These are phyloP conservation scores for Haplosporangium sp. DNA, from an alignment of 371 early-diverging fungal genomes.

Conservation along the genomic window DNA sequence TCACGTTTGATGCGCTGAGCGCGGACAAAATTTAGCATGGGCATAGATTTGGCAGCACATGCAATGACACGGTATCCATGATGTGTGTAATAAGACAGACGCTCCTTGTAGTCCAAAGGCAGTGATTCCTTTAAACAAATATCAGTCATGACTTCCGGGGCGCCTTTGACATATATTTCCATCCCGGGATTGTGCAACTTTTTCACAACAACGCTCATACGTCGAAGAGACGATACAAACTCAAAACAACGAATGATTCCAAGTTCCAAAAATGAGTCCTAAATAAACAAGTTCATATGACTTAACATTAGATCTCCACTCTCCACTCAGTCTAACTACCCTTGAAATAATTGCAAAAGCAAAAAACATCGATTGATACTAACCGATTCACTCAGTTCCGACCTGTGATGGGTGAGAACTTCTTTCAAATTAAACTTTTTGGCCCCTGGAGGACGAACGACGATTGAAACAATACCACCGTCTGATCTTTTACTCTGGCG, in stretches of 20 bases:
- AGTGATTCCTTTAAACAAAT: constrained; percentile 86
- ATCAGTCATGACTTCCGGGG: constrained; percentile 93
- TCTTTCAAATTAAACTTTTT: constrained; percentile 59
- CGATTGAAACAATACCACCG: constrained; percentile 79
- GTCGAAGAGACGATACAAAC: constrained; percentile 91
- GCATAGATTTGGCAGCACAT: constrained; percentile 82
- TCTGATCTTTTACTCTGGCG: constrained; percentile 5
- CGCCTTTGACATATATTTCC: constrained; percentile 96
- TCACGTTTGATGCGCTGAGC: constrained; percentile 86
- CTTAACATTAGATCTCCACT: neutral
- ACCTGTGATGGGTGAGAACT: constrained; percentile 23
- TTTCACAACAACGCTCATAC: constrained; percentile 97
- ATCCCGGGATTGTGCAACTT: constrained; percentile 73
- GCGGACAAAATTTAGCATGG: constrained; percentile 79
- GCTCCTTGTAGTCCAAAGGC: constrained; percentile 86
- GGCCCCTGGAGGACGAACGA: constrained; percentile 88
- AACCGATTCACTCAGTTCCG: constrained; percentile 30
- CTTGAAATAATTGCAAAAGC: neutral
- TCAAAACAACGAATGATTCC: constrained; percentile 96
- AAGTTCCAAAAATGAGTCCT: constrained; percentile 72
- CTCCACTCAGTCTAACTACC: neutral
- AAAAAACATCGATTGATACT: neutral
- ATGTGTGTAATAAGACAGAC: constrained; percentile 88
- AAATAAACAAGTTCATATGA: neutral
- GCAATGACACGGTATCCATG: constrained; percentile 97